Base-by-base conservation (phyloP, 1,139 yeast species). In the Hemisphaericaspora subhashii region DNA sequence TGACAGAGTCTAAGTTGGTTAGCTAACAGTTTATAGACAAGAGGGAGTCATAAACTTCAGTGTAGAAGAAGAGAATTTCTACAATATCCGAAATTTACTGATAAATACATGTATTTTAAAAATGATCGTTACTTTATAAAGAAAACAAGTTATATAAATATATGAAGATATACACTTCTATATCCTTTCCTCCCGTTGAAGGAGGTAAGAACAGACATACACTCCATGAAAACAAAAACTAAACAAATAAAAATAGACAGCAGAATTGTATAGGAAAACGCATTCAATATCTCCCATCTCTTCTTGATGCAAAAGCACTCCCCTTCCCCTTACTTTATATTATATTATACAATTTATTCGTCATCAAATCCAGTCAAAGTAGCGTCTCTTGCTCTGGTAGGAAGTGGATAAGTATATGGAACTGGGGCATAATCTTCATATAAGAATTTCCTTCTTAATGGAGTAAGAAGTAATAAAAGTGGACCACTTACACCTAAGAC, bases 401-500 rank as follows among this genome's bases (percentile, higher is more conserved):
- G 86, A 50, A 81, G 64, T 27, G 95, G 95, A 60, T 86, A 86
- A 23, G 78, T 70, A 41, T 64, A 52, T 38, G 95, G 95, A 47
- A 86, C 68, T 27, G 85, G 83, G 35, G 69, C 77, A 44, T 83
- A 84, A 58, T 85, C 90, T 28, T 70, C 74, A 56, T 80, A 86
- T 45, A 82, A 63, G 57, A 68, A 82, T 60, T 76, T 80, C 61
- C 84, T 77, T 73, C 95, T 81, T 41, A 85, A 57, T 35, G 92
- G 92, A 37, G 90, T 74, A 38, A 76, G 74, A 36, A 73, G 67
- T 50, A 83, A 62, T 43, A 84, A 71, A 13, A 79, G 63, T 12
- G 94, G 94, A 8, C 86, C 89, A 33, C 83, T 60, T 36, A 79
- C 61, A 9, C 90, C 95, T 52, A 86, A 69, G 29, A 73, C 71